Conservation (phyloP, 2,329 filamentous ascomycete species). For the Alternaria alternata region DNA sequence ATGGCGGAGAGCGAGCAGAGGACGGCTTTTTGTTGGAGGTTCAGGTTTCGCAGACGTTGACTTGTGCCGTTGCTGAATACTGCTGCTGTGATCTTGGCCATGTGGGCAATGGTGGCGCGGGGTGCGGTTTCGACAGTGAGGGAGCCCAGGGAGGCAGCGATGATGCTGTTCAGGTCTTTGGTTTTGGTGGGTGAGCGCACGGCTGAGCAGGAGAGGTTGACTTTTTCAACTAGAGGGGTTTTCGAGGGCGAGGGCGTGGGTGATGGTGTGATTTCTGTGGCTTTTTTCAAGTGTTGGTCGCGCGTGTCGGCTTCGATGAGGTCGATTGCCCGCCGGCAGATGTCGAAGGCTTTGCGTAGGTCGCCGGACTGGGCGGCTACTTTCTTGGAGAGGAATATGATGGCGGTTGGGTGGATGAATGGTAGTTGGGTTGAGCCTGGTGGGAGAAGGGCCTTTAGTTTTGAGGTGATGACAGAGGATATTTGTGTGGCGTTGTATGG, state of each 20-base stretch:
- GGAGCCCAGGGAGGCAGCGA: conserved; percentile 60
- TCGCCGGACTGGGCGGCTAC: conserved; percentile 94
- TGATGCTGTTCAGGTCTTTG: conserved; percentile 32
- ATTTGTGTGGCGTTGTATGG: conserved; percentile 91
- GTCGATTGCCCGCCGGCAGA: conserved; percentile 88
- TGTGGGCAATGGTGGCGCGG: conserved; percentile 85
- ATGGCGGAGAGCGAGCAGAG: conserved; percentile 87
- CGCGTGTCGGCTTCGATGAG: conserved; percentile 85
- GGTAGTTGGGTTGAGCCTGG: conserved; percentile 71
- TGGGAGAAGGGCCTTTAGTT: conserved; percentile 78
- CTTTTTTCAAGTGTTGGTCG: conserved; percentile 71
- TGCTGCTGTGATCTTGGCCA: conserved; percentile 88
- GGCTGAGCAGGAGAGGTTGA: conserved; percentile 70
- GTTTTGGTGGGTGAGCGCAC: conserved; percentile 54
- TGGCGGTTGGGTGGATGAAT: conserved; percentile 91
- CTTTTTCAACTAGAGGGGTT: conserved; percentile 80
- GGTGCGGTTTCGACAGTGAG: conserved; percentile 83
- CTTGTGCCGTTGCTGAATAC: conserved; percentile 89
- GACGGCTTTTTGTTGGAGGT: conserved; percentile 95
- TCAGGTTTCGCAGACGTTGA: conserved; percentile 85
- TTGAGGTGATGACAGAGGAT: conserved; percentile 82
- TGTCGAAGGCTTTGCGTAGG: conserved; percentile 92
- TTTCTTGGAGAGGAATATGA: conserved; percentile 93
- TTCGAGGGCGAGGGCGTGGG: conserved; percentile 72
- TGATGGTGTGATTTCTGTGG: conserved; percentile 55